A percentile compares a stretch with the other conserved stretches of the same genome.
These are phyloP conservation scores for Pseudonectria buxi DNA, from an alignment of 2,329 filamentous ascomycete species.

Conservation along the genomic window DNA sequence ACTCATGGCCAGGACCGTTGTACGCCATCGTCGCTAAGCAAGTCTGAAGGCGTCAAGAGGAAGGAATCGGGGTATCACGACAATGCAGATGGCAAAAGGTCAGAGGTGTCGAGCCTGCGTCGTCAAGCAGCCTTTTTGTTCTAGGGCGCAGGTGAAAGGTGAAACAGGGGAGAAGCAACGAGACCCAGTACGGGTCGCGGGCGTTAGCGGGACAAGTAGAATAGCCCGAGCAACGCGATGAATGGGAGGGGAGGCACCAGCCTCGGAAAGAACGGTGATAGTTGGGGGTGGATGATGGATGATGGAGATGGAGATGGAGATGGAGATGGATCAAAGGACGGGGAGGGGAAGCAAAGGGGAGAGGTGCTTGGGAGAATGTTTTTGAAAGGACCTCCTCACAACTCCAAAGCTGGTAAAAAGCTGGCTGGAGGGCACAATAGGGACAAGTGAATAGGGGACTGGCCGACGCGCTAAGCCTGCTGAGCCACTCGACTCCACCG, in stretches of 20 bases:
- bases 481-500: slow-evolving; percentile 22
- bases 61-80: slow-evolving; percentile 10
- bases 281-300: slow-evolving; percentile 13
- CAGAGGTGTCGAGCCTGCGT: slow-evolving; percentile 8
- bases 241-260: slow-evolving; percentile 21
- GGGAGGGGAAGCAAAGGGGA: slow-evolving; percentile 18
- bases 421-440: slow-evolving; percentile 3
- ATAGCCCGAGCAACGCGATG: slow-evolving; percentile 15
- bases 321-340: slow-evolving; percentile 12
- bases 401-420: slow-evolving; percentile 15
- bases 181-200: slow-evolving; percentile 20
- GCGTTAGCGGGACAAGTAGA: slow-evolving; percentile 9
- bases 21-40: slow-evolving; percentile 45
- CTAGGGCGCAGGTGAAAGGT: slow-evolving; percentile 20
- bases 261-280: slow-evolving; percentile 25
- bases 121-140: slow-evolving; percentile 14
- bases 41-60: slow-evolving; percentile 14
- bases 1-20: slow-evolving; percentile 54
- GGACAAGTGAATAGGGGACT: slow-evolving; percentile 22
- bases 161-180: slow-evolving; percentile 21
- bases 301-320: slow-evolving; percentile 16
- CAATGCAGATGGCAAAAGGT: slow-evolving; percentile 8
- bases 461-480: slow-evolving; percentile 22
- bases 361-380: slow-evolving; percentile 22
- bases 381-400: slow-evolving; percentile 23